phyloP scores from a whole-genome alignment of 768 basidiomycete genomes.

The Hygrocybe punicea region DNA sequence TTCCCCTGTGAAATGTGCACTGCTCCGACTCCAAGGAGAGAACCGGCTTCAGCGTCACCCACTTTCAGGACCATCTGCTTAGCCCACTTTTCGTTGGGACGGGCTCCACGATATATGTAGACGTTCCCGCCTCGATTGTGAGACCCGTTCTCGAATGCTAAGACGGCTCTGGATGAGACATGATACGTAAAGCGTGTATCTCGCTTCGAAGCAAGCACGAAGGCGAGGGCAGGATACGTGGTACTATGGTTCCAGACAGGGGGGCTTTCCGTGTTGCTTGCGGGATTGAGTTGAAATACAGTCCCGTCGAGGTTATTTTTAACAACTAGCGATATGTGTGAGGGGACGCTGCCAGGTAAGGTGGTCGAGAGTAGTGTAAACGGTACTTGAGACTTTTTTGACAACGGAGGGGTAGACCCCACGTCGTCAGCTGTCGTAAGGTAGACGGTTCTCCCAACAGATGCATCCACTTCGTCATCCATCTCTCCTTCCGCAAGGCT shows the following conservation, averaged over 20 bases:
- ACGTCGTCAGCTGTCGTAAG: conserved; percentile 61
- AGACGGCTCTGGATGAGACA: conserved; percentile 48
- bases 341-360: conserved; percentile 50
- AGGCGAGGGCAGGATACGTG: conserved; percentile 89
- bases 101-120: conserved; percentile 73
- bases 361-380: conserved; percentile 65
- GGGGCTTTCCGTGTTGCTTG: conserved; percentile 19
- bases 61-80: conserved; percentile 81
- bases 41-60: conserved; percentile 64
- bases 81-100: conserved; percentile 54
- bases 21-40: conserved; percentile 71
- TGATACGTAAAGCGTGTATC: conserved; percentile 89
- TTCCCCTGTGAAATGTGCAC: conserved; percentile 34
- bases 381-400: conserved; percentile 22
- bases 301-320: conserved; percentile 75
- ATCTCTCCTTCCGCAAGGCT: conserved; percentile 84
- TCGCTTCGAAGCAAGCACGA: conserved; percentile 89
- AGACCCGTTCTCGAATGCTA: conserved; percentile 82
- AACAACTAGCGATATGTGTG: conserved; percentile 49
- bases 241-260: conserved; percentile 67
- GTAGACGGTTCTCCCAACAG: conserved; percentile 61
- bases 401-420: conserved; percentile 29
- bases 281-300: conserved; percentile 48
- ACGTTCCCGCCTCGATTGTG: conserved; percentile 72
- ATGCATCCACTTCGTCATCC: conserved; percentile 83